These are phyloP conservation scores for Ophiosphaerella korrae DNA, from an alignment of 2,329 filamentous ascomycete genomes.

Conservation along the genomic window DNA sequence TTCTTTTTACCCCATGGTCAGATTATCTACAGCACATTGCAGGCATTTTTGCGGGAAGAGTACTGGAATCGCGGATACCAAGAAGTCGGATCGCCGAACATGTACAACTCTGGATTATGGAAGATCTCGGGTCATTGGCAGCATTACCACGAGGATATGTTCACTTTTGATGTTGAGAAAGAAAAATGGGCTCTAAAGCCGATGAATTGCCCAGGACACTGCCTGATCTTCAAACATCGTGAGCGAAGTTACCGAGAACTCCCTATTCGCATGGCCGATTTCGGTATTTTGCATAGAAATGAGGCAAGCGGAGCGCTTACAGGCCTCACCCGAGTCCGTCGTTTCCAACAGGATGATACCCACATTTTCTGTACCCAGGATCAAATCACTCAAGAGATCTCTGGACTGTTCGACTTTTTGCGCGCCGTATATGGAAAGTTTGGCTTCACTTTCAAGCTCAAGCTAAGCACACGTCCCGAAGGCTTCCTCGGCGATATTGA, in stretches of 20 bases:
- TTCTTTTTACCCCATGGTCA: constrained; percentile 94
- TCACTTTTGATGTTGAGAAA: constrained; percentile 83
- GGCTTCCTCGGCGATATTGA: constrained; percentile 85
- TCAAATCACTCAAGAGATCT: constrained; percentile 77
- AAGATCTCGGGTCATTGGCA: constrained; percentile 95
- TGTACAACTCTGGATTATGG: constrained; percentile 94
- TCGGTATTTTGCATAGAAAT: constrained; percentile 93
- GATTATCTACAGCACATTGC: constrained; percentile 88
- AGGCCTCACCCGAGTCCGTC: constrained; percentile 87
- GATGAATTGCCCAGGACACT: constrained; percentile 98
- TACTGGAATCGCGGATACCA: constrained; percentile 94
- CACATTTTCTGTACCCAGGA: constrained; percentile 93
- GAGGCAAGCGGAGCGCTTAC: constrained; percentile 91
- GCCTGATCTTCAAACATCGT: constrained; percentile 81
- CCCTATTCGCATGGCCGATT: constrained; percentile 91
- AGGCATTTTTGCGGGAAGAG: constrained; percentile 79
- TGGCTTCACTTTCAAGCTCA: constrained; percentile 89
- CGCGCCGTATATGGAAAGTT: constrained; percentile 79
- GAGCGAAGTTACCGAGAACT: constrained; percentile 88
- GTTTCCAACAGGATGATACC: constrained; percentile 95
- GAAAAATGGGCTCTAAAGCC: constrained; percentile 86
- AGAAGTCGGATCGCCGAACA: constrained; percentile 94
- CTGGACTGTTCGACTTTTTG: constrained; percentile 85
- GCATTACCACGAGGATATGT: constrained; percentile 94
- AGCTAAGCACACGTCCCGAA: constrained; percentile 88